Conservation (phyloP, 805 yeast genomes). For the Kuraishia cidri region DNA sequence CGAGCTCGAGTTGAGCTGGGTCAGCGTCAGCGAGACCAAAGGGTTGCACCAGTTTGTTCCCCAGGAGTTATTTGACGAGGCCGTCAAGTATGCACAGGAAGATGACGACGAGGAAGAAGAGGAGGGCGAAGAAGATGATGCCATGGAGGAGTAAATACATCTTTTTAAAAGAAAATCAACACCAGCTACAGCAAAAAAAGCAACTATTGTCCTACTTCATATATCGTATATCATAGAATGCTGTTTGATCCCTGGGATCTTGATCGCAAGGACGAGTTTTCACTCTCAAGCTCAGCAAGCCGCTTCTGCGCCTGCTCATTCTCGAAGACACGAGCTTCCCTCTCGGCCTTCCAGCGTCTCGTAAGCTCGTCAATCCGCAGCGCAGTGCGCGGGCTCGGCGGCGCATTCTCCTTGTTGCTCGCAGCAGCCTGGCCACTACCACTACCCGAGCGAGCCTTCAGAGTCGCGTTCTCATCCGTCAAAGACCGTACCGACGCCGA, state of each 20-base stretch:
- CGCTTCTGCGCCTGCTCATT: constrained; percentile 43
- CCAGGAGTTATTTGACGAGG: constrained; percentile 70
- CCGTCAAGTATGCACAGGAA: constrained; percentile 73
- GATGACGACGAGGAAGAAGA: constrained; percentile 75
- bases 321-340: constrained; percentile 62
- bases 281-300: constrained; percentile 41
- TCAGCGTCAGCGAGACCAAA: constrained; percentile 61
- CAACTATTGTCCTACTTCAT: too few species aligned
- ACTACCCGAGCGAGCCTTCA: too few species aligned
- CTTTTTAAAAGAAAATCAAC: too few species aligned
- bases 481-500: too few species aligned
- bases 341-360: constrained; percentile 58
- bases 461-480: constrained; percentile 1
- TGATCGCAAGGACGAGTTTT: too few species aligned
- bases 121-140: constrained; percentile 37
- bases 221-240: too few species aligned
- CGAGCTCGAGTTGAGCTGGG: constrained; percentile 93
- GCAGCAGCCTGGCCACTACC: too few species aligned
- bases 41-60: constrained; percentile 81
- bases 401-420: constrained; percentile 5
- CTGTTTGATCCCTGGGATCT: too few species aligned
- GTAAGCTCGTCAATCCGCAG: constrained; percentile 54
- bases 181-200: too few species aligned
- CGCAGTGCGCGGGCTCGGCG: constrained; percentile 25
- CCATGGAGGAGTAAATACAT: constrained; percentile 25